Base-by-base conservation (phyloP, 1,284 basidiomycete genomes). In the Xerocomus nothofagi region DNA sequence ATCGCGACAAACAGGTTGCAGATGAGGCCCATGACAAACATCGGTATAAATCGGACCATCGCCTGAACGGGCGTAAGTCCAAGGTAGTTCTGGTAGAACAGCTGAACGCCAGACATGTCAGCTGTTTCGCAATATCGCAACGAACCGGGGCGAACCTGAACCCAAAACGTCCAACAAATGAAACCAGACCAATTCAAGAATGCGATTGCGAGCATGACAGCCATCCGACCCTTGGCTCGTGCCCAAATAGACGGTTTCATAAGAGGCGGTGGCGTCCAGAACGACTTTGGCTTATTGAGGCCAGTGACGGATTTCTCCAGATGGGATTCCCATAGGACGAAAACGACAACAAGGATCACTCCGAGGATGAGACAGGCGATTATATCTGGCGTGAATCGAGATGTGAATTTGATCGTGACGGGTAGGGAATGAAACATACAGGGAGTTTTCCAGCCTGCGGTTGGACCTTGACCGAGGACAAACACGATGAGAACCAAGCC, bases 401-500 rank as follows among this genome's bases (percentile, higher is more conserved):
- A 44, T 31, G 40, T 42, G 50, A 56, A 44, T 20, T n/a, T 12
- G 12, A 14, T 20, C 26, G 39, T 42, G 36, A 49, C 10, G n/a
- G 27, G 54, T 11, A 32, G 15, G 14, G 32, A 17, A 14, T 2
- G 4, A 4, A 3, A 44, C 88, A 55, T 62, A 91, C 88, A 91
- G 10, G 77, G 71, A 0, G 88, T 91, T 43, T 67, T 73, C 90
- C 91, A 95, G n/a, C 82, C 78, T 0, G 87, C 89, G 9, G 78
- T 71, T 38, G 81, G 78, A 1, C 87, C 91, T 60, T 91, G 82
- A 39, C 85, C 84, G 1, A 96, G 77, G 0, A 85, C 82, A 60
- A 94, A 95, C 11, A 89, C 78, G 54, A 96, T 75, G 3, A 95
- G 73, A 0, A 90, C 83, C 12, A 95, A 73, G 0, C 89, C 92